Conservation (phyloP, 2,329 filamentous ascomycete genomes). For the Dactylellina drechsleri region DNA sequence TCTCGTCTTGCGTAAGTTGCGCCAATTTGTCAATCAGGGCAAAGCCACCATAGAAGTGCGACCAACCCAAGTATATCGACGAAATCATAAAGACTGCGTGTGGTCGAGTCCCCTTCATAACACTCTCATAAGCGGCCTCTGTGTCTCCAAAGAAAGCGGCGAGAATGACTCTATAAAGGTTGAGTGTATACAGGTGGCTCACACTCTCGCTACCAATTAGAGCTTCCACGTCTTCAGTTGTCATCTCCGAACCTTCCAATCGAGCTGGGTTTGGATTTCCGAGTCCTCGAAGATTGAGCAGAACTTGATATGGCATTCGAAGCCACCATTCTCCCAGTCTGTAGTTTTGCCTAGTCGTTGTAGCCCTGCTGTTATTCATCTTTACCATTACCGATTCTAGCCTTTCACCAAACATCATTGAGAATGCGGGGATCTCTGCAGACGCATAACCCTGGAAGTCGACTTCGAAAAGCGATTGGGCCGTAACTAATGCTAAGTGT, state of each 20-base stretch:
- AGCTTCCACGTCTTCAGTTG: slow-evolving; percentile 54
- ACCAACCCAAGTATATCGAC: slow-evolving; percentile 56
- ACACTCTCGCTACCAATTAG: slow-evolving; percentile 57
- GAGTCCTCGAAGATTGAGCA: slow-evolving; percentile 58
- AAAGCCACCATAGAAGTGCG: slow-evolving; percentile 58
- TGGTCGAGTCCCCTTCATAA: slow-evolving; percentile 56
- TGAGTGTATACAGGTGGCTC: slow-evolving; percentile 58
- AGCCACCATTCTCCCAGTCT: slow-evolving; percentile 59
- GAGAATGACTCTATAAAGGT: slow-evolving; percentile 58
- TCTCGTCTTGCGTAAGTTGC: slow-evolving; percentile 56
- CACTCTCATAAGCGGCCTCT: slow-evolving; percentile 57
- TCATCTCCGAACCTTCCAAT: slow-evolving; percentile 57
- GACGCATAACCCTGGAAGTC: slow-evolving; percentile 59
- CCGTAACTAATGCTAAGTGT: slow-evolving; percentile 57
- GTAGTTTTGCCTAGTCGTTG: slow-evolving; percentile 57
- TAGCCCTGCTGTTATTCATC: slow-evolving; percentile 57
- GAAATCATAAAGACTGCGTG: slow-evolving; percentile 51
- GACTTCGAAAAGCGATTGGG: slow-evolving; percentile 58
- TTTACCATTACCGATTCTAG: slow-evolving; percentile 56
- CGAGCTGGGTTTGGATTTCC: slow-evolving; percentile 57
- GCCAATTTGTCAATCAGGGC: slow-evolving; percentile 56
- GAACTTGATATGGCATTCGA: slow-evolving; percentile 57
- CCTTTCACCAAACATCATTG: slow-evolving; percentile 58
- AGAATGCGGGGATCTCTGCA: slow-evolving; percentile 58
- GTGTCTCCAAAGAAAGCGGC: slow-evolving; percentile 57